Evolutionary conservation across 257 asterid genomes (phyloP), one percentile per base, ranked within the genome.

Genomic region (Nemophila menziesii): DNA sequence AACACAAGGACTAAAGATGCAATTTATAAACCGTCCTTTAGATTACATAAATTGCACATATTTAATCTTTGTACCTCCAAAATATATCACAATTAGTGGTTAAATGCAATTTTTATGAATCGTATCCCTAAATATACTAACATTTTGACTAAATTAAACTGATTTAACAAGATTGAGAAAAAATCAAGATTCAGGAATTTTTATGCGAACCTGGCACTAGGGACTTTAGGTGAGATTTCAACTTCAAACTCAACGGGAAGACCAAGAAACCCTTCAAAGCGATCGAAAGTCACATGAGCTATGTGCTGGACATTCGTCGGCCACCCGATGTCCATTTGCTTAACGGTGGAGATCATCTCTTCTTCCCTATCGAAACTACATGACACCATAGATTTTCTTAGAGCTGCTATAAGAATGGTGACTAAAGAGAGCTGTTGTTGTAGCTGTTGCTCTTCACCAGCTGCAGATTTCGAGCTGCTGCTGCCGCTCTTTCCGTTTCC

Each of bases 221-320:
- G 98, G 40, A 74, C 94, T 67, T 82, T 51, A 41, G 75, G 65
- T 1, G 98, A 94, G 54, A 90, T 73, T 62, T 90, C 93, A 9
- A 85, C 86, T 60, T 79, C 74, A 38, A 90, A 81, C 78, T 90
- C 98, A 16, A 78, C 79, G 1, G 98, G 98, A 36, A 90, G 87
- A 15, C 96, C 98, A 61, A 90, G 54, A 64, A 90, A 90, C 0
- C 98, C 98, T 33, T 85, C 83, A 64, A 85, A 90, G 4, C 96
- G 75, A 54, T 90, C 98, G 50, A 90, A 90, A 0, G 98, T 90
- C 60, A 90, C 98, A 44, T 90, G 98, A 38, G 94, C 48, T 8
- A 90, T 64, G 71, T 90, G 98, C 62, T 81, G 83, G 12, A 89
- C 95, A 46, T 89, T 66, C 0, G 95, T 83, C 44, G 97, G 97